Percentiles rank a stretch among this genome's conserved stretches.
These are phyloP conservation scores for Ceratocystiopsis minuta DNA, from an alignment of 2,329 filamentous ascomycete genomes.

Conservation along the genomic window DNA sequence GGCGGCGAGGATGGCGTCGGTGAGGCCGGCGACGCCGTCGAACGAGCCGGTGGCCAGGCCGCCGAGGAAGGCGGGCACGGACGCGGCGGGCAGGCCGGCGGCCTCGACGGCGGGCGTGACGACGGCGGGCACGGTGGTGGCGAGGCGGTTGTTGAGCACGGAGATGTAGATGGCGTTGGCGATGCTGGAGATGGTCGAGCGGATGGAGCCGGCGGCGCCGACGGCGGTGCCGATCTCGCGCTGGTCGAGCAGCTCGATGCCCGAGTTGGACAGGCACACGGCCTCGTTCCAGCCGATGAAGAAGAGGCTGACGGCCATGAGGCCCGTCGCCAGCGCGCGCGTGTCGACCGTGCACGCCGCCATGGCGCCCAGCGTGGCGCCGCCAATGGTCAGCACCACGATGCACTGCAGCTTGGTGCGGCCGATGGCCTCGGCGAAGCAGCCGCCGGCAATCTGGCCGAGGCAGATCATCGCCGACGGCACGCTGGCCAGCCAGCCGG, in stretches of 20 bases:
- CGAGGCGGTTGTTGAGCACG: slow-evolving; percentile 9
- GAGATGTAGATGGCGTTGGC: slow-evolving; percentile 14
- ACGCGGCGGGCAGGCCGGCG: slow-evolving; percentile 14
- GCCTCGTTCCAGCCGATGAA: slow-evolving; percentile 12
- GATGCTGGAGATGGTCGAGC: slow-evolving; percentile 10
- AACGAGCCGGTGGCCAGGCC: slow-evolving; percentile 9
- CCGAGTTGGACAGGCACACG: too few relatives aligned
- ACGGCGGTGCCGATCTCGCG: slow-evolving; percentile 14
- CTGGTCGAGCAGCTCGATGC: slow-evolving; percentile 13
- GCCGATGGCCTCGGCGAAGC: slow-evolving; percentile 10
- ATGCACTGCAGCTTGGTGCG: slow-evolving; percentile 12
- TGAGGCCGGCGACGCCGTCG: slow-evolving; percentile 12
- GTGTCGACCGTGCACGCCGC: slow-evolving; percentile 9
- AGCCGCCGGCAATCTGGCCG: slow-evolving; percentile 14
- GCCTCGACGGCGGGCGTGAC: slow-evolving; percentile 13
- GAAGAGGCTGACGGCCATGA: slow-evolving; percentile 13
- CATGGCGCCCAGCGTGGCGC: slow-evolving; percentile 10
- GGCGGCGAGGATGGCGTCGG: slow-evolving; percentile 11
- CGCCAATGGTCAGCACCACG: slow-evolving; percentile 11
- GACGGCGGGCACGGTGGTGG: slow-evolving; percentile 10
- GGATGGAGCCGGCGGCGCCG: slow-evolving; percentile 12
- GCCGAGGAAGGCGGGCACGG: slow-evolving; percentile 13
- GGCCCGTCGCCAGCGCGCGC: slow-evolving; percentile 6
- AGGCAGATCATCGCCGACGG: slow-evolving; percentile 11
- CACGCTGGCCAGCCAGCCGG: slow-evolving; percentile 10